Percentiles rank a stretch among this genome's conserved stretches.
phyloP scores from a whole-genome alignment of 2,329 filamentous ascomycete genomes.

The Colletotrichum simmondsii region DNA sequence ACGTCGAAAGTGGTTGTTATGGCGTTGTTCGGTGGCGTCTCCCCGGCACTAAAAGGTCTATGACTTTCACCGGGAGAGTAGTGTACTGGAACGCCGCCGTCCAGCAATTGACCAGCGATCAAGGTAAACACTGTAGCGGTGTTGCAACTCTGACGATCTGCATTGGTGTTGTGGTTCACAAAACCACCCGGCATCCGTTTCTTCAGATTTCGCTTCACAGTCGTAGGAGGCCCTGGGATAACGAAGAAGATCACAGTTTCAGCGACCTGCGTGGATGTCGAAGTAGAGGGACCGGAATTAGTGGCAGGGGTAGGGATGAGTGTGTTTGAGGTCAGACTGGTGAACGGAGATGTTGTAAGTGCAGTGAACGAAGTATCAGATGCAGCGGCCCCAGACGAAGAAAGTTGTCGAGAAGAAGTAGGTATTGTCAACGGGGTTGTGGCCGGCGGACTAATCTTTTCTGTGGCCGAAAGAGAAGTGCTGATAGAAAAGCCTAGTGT shows the following conservation, averaged over 20 bases:
- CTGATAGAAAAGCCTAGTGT: neutral
- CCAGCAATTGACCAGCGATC: neutral
- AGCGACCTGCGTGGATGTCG: neutral
- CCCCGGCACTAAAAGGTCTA: neutral
- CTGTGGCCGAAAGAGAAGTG: neutral
- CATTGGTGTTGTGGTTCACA: neutral
- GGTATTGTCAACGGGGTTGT: too few species aligned
- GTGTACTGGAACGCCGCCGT: neutral
- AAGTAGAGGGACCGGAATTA: neutral
- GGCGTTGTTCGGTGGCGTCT: neutral
- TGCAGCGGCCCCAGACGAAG: neutral
- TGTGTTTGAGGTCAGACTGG: too few species aligned
- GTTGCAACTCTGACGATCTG: neutral
- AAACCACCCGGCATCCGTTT: neutral
- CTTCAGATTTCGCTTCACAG: neutral
- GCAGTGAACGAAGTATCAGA: neutral
- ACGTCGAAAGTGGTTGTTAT: neutral
- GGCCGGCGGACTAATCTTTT: neutral
- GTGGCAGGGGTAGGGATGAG: neutral
- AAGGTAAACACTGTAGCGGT: neutral
- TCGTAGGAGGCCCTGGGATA: neutral
- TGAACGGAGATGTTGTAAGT: too few species aligned
- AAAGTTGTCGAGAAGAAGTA: too few species aligned
- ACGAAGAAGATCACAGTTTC: neutral
- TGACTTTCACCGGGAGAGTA: neutral